Conservation (phyloP, 805 yeast species). For the Starmerella cellae region DNA sequence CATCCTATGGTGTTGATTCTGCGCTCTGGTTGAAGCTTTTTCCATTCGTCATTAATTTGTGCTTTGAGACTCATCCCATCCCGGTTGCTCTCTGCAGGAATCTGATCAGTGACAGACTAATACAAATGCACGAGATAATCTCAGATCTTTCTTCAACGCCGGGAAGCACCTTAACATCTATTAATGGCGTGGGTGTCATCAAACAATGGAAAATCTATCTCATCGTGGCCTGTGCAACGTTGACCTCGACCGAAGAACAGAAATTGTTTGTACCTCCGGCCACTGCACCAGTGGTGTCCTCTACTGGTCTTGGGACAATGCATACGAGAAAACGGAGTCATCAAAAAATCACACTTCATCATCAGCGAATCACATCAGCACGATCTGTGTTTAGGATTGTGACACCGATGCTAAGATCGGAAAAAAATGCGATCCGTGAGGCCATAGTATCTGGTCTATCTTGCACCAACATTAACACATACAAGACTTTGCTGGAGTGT, state of each 20-base stretch:
- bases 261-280: conserved; percentile 48
- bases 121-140: conserved; percentile 46
- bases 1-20: conserved; percentile 88
- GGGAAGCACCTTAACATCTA: conserved; percentile 19
- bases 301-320: conserved; percentile 3
- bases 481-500: conserved; percentile 66
- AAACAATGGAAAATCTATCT: conserved; percentile 83
- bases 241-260: conserved; percentile 83
- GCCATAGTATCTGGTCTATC: conserved; percentile 83
- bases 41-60: conserved; percentile 56
- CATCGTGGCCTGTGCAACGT: conserved; percentile 80
- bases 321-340: conserved; percentile 68
- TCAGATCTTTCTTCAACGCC: conserved; percentile 21
- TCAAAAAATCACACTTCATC: conserved; percentile 70
- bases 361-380: conserved; percentile 85
- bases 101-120: conserved; percentile 75
- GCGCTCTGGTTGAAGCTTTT: conserved; percentile 90
- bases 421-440: conserved; percentile 58
- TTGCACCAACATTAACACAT: conserved; percentile 80
- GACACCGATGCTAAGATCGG: conserved; percentile 61
- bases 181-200: conserved; percentile 33
- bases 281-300: not conserved
- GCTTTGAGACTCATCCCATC: conserved; percentile 75
- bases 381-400: conserved; percentile 79
- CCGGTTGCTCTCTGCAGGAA: conserved; percentile 89